Evolutionary conservation across 441 rosid species (phyloP).

Genomic region (Flueggea neowawraea): DNA sequence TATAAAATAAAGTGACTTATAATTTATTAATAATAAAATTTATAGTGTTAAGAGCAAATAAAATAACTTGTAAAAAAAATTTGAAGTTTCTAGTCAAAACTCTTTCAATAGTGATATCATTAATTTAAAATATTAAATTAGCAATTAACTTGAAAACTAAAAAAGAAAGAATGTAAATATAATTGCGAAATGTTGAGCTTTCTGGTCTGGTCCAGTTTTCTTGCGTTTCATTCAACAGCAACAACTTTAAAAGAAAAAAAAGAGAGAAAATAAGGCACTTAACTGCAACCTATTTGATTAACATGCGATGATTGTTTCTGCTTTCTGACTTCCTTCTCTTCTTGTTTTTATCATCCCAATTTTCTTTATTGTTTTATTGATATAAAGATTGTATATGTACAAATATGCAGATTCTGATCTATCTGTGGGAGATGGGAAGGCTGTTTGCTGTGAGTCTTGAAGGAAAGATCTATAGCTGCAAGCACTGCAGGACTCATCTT

Average conservation of each 20-base stretch:
- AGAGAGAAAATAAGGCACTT: not conserved
- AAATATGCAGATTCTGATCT: constrained; percentile 15
- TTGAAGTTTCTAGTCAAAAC: too few species aligned
- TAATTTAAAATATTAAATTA: too few species aligned
- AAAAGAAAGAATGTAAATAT: constrained; percentile 1
- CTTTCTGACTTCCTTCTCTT: not conserved
- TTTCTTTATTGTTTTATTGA: constrained; percentile 1
- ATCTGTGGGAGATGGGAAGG: constrained; percentile 73
- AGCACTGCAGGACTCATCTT: constrained; percentile 92
- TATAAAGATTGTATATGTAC: not conserved
- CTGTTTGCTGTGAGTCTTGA: constrained; percentile 78
- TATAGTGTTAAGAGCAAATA: too few species aligned
- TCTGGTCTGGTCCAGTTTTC: constrained; percentile 42
- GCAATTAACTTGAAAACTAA: not conserved
- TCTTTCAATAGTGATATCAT: too few species aligned
- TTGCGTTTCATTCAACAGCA: constrained; percentile 20
- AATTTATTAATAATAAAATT: too few species aligned
- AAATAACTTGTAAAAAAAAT: too few species aligned
- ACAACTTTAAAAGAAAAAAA: not conserved
- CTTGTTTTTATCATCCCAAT: too few species aligned
- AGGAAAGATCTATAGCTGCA: constrained; percentile 92
- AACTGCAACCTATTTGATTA: too few species aligned
- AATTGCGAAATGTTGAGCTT: constrained; percentile 25
- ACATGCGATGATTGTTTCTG: too few species aligned
- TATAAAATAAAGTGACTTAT: too few species aligned